Base-by-base conservation (phyloP, 2,329 filamentous ascomycete genomes). In the Ceratocystiopsis minuta region DNA sequence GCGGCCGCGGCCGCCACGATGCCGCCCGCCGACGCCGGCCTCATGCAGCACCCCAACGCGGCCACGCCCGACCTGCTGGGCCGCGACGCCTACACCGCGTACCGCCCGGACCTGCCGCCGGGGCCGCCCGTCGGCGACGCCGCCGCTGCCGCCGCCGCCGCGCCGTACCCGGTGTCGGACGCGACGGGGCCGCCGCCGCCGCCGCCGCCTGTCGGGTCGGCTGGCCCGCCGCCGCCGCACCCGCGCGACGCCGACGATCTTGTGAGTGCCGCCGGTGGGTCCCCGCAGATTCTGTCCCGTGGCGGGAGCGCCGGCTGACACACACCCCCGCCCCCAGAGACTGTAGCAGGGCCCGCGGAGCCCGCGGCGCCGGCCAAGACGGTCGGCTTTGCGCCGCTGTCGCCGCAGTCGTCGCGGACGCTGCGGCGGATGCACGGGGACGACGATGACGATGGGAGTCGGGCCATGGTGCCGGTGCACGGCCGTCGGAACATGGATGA, bases 381-480 rank as follows among this genome's bases (percentile, higher is more conserved):
- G 1, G 65, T 70, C 1, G 49, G 55, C 2, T 71, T 69, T 42
- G 59, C 62, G 3, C 67, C 67, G 0, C 51, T 71, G 35, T 70
- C 67, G 3, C 67, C 67, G 1, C 61, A 64, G 41, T 68, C 65
- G 15, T 62, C 62, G 0, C 59, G 54, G 42, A 67, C 65, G 0
- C 61, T 69, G 50, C 54, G 57, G 16, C 53, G 57, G 20, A 66
- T 67, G 45, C 60, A 52, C 34, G 52, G 52, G 32, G 54, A 58
- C 13, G 44, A 31, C 39, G 45, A 41, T 1, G 40, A 43, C 31
- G 16, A 16, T 9, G 14, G 31, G 2, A 35, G 20, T 7, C 20
- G 20, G 20, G 20, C 20, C 4, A 4, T 20, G 20, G 20, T 20
- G n/a, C n/a, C n/a, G 20, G 20, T 20, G 20, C 20, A 7, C 20